Conservation (phyloP, 805 yeast genomes). For the Candida pseudofarinosa region DNA sequence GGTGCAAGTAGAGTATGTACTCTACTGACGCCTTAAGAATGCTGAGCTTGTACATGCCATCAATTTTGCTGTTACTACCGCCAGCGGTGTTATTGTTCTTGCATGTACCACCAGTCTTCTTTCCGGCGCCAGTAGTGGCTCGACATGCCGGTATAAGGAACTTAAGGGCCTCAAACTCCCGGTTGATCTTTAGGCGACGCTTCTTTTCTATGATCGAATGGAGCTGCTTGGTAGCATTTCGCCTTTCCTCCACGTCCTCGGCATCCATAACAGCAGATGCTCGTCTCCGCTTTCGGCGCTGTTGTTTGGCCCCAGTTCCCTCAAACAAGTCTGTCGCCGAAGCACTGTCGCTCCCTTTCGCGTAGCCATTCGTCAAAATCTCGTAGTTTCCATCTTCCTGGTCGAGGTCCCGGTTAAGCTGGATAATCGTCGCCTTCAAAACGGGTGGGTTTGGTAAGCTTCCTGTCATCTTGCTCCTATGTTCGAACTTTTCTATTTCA, state of each 20-base stretch:
- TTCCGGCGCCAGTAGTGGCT: slow-evolving; percentile 23
- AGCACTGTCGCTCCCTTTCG: slow-evolving; percentile 5
- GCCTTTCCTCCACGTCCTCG: slow-evolving; percentile 39
- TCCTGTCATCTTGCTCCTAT: neutral
- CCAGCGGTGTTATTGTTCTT: slow-evolving; percentile 6
- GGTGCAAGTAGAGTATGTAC: slow-evolving; percentile 67
- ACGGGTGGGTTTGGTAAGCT: slow-evolving; percentile 37
- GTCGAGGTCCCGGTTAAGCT: slow-evolving; percentile 40
- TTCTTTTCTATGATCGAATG: slow-evolving; percentile 81
- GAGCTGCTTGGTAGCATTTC: slow-evolving; percentile 40
- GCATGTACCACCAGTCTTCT: neutral
- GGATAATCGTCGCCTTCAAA: slow-evolving; percentile 42
- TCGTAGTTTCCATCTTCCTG: slow-evolving; percentile 40
- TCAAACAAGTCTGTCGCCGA: slow-evolving; percentile 3
- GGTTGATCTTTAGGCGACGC: slow-evolving; percentile 71
- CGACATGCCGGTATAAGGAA: slow-evolving; percentile 77
- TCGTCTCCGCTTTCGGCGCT: slow-evolving; percentile 37
- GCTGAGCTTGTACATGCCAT: slow-evolving; percentile 76
- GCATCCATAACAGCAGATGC: slow-evolving; percentile 35
- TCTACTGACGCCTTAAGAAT: slow-evolving; percentile 81
- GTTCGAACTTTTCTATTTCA: no score
- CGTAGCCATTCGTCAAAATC: slow-evolving; percentile 38
- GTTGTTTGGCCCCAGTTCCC: neutral
- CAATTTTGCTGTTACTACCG: slow-evolving; percentile 38
- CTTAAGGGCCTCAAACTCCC: slow-evolving; percentile 79